A percentile compares a stretch with the other conserved stretches of the same genome.
phyloP scores from a whole-genome alignment of 192 early-diverging fungal species.

The Linnemannia elongata region DNA sequence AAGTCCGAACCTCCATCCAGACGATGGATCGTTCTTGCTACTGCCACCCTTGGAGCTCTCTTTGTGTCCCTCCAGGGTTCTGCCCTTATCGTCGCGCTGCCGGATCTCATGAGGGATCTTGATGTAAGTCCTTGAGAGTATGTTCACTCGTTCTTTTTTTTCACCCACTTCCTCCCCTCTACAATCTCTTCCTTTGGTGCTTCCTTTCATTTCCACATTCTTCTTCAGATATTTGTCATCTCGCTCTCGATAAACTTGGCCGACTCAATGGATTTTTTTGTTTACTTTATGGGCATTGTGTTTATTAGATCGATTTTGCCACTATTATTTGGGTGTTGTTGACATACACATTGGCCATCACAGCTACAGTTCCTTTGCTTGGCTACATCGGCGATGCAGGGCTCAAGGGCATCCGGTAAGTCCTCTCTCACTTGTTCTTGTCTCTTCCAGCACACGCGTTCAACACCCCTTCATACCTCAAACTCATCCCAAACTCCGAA shows the following conservation, averaged over 20 bases:
- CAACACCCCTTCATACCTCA: neutral
- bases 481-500: neutral
- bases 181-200: neutral
- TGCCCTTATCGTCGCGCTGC: slow-evolving; percentile 25
- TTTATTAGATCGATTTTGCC: slow-evolving; percentile 20
- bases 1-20: slow-evolving; percentile 8
- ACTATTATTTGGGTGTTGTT: slow-evolving; percentile 30
- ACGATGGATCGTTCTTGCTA: slow-evolving; percentile 26
- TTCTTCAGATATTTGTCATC: neutral
- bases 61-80: slow-evolving; percentile 29
- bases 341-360: slow-evolving; percentile 21
- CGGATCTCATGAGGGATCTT: slow-evolving; percentile 23
- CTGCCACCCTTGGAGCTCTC: slow-evolving; percentile 22
- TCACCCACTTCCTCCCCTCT: neutral
- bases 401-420: slow-evolving; percentile 18
- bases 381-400: slow-evolving; percentile 26
- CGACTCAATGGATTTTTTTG: neutral
- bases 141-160: neutral
- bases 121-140: neutral
- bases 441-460: neutral
- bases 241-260: neutral
- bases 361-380: slow-evolving; percentile 5
- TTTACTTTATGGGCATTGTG: neutral
- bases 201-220: neutral
- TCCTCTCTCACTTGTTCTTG: neutral